Percentiles rank a stretch among this genome's conserved stretches.
Evolutionary conservation across 139 green algal genomes (phyloP).

Genomic region (Chlorella sp.): DNA sequence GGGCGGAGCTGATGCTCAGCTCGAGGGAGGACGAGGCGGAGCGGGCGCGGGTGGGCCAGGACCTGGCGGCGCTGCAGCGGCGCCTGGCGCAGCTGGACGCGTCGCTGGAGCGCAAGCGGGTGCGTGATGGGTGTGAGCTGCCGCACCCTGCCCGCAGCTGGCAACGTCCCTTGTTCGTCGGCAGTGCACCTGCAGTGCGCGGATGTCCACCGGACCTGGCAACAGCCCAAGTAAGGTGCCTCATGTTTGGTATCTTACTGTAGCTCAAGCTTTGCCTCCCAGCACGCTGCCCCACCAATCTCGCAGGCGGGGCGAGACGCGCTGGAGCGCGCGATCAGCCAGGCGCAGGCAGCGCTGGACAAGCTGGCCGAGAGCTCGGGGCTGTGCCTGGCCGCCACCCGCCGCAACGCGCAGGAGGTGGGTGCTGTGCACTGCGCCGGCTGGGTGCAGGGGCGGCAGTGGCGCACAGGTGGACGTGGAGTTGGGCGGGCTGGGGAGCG

Average conservation of each 20-base stretch:
- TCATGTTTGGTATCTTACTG: not conserved
- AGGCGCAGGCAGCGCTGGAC: slow-evolving; percentile 75
- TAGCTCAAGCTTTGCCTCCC: too few relatives aligned
- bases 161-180: too few relatives aligned
- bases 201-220: too few relatives aligned
- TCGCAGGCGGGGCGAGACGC: slow-evolving; percentile 2
- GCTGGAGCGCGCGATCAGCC: slow-evolving; percentile 27
- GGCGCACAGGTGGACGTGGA: too few relatives aligned
- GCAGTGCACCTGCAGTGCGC: not conserved
- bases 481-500: too few relatives aligned
- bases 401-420: slow-evolving; percentile 47
- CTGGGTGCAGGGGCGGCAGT: too few relatives aligned
- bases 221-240: not conserved
- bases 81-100: slow-evolving; percentile 6
- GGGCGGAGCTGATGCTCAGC: slow-evolving; percentile 68
- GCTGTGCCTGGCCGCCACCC: slow-evolving; percentile 80
- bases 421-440: too few relatives aligned
- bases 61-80: slow-evolving; percentile 56
- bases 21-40: slow-evolving; percentile 75
- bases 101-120: not conserved
- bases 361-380: slow-evolving; percentile 84
- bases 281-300: not conserved
- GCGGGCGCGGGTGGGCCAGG: slow-evolving; percentile 70
- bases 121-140: not conserved
- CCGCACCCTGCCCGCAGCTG: not conserved